Conservation (phyloP, 2,329 filamentous ascomycete genomes). For the Arthrobotrys pseudoclavata region DNA sequence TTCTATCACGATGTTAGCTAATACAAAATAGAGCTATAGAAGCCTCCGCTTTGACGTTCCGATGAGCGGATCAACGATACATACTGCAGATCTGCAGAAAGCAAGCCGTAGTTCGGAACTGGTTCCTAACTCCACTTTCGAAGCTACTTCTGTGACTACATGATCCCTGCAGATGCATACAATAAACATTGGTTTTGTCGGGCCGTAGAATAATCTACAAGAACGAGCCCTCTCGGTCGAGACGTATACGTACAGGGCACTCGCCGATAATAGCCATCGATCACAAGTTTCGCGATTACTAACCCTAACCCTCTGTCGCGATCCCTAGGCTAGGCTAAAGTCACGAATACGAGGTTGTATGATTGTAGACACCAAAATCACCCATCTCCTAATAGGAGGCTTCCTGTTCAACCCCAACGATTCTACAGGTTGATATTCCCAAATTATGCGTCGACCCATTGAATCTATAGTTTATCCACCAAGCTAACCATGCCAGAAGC, state of each 20-base stretch:
- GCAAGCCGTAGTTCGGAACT: neutral
- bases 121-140: neutral
- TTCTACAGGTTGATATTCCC: neutral
- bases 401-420: neutral
- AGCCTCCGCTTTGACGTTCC: neutral
- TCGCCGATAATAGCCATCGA: neutral
- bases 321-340: conserved; percentile 29
- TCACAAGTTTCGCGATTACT: neutral
- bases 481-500: neutral
- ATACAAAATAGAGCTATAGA: neutral
- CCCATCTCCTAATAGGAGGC: neutral
- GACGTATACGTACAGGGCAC: neutral
- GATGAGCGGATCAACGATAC: neutral
- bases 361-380: neutral
- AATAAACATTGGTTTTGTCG: neutral
- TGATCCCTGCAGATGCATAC: neutral
- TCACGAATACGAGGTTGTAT: conserved; percentile 21
- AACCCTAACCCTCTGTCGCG: too few relatives aligned
- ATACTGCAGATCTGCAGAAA: neutral
- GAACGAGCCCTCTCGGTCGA: neutral
- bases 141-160: neutral
- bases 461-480: neutral
- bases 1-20: neutral
- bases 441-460: neutral
- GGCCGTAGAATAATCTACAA: neutral